phyloP scores from a whole-genome alignment of 1,139 yeast genomes.

The Trichomonascaceae sp. region DNA sequence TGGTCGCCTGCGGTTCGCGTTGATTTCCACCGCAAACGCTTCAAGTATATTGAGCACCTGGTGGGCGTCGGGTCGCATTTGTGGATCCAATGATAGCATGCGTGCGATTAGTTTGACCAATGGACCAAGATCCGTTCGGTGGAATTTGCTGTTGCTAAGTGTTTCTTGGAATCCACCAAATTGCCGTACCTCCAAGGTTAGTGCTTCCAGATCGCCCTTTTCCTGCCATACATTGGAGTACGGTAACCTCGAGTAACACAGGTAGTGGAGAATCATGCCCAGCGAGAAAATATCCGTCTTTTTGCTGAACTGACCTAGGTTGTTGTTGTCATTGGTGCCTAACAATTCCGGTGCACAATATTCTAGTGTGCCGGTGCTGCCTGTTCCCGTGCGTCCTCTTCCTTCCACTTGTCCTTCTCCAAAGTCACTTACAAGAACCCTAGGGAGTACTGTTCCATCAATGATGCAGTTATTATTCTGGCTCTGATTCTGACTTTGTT shows the following conservation, averaged over 20 bases:
- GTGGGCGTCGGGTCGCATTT: constrained; percentile 33
- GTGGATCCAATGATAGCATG: constrained; percentile 27
- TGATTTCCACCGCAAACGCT: neutral
- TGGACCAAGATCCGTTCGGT: constrained; percentile 27
- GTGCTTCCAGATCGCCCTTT: constrained; percentile 20
- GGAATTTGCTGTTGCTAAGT: constrained; percentile 11
- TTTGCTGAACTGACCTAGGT: constrained; percentile 43
- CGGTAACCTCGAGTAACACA: constrained; percentile 62
- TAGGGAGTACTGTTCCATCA: constrained; percentile 34
- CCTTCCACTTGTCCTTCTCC: constrained; percentile 80
- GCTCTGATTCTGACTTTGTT: too few species aligned
- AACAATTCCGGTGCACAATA: constrained; percentile 78
- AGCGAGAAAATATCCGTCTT: constrained; percentile 70
- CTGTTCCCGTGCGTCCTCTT: constrained; percentile 42
- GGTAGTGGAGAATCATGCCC: constrained; percentile 65
- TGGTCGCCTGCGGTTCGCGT: too few species aligned
- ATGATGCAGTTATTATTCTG: constrained; percentile 6
- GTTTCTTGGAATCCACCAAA: constrained; percentile 22
- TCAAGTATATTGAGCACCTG: constrained; percentile 26
- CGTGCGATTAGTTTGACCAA: constrained; percentile 29
- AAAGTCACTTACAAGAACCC: constrained; percentile 69
- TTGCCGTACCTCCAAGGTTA: constrained; percentile 30
- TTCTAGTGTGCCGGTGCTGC: constrained; percentile 78
- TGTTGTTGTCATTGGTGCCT: constrained; percentile 17
- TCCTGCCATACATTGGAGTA: constrained; percentile 29